Percentiles rank a stretch among this genome's conserved stretches.
phyloP scores from a whole-genome alignment of 495 filamentous ascomycete genomes.

The Recurvomyces mirabilis region DNA sequence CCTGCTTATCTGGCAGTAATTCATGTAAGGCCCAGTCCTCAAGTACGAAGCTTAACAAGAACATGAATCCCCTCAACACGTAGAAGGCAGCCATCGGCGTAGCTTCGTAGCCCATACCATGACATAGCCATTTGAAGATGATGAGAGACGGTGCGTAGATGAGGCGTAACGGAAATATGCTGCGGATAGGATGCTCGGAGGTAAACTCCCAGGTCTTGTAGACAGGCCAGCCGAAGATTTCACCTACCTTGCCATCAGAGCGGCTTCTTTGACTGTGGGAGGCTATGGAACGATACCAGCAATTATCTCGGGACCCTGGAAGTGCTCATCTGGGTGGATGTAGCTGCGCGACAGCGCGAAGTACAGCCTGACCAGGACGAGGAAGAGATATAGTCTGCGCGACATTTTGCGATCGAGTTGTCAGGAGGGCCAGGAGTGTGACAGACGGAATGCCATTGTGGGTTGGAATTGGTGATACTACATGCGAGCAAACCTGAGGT shows the following conservation, averaged over 20 bases:
- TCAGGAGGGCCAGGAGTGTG: too few relatives aligned
- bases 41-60: constrained; percentile 83
- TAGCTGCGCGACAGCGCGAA: constrained; percentile 92
- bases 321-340: constrained; percentile 96
- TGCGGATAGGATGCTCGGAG: constrained; percentile 70
- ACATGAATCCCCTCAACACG: constrained; percentile 76
- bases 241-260: constrained; percentile 42
- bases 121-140: constrained; percentile 77
- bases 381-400: constrained; percentile 76
- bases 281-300: constrained; percentile 61
- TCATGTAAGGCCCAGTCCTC: constrained; percentile 97
- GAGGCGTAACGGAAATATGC: constrained; percentile 91
- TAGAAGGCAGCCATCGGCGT: constrained; percentile 75
- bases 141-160: constrained; percentile 88
- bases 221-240: constrained; percentile 79
- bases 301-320: constrained; percentile 94
- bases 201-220: constrained; percentile 93
- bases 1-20: constrained; percentile 60
- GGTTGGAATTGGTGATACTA: too few relatives aligned
- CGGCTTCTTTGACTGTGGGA: too few relatives aligned
- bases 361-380: constrained; percentile 80
- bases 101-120: constrained; percentile 40
- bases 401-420: constrained; percentile 62
- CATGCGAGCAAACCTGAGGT: too few relatives aligned
- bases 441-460: too few relatives aligned